Evolutionary conservation across 371 early-diverging fungal genomes (phyloP).

Genomic region (Haplosporangium sp.): DNA sequence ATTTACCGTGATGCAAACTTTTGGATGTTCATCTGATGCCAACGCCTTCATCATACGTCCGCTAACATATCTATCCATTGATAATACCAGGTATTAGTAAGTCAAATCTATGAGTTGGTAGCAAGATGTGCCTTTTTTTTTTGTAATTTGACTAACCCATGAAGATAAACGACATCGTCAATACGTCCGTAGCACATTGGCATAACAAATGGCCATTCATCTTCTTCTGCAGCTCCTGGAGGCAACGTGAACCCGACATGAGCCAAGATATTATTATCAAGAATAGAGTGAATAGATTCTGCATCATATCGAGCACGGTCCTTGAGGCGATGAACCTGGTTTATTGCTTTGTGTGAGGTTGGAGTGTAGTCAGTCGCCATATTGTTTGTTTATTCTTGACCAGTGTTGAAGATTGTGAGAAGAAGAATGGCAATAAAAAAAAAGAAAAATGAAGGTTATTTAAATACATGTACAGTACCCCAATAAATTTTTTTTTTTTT

Average conservation of each 20-base stretch:
- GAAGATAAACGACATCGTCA: constrained; percentile 57
- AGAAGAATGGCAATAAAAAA: background rate
- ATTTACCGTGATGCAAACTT: constrained; percentile 57
- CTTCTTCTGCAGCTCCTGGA: constrained; percentile 52
- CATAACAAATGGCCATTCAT: constrained; percentile 61
- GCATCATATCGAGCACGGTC: constrained; percentile 58
- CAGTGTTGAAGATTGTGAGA: background rate
- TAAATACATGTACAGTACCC: too few species aligned
- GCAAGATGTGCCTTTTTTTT: too few species aligned
- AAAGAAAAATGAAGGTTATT: background rate
- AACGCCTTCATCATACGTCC: constrained; percentile 60
- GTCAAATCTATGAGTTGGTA: too few species aligned
- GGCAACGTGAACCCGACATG: constrained; percentile 61
- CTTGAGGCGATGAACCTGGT: constrained; percentile 44
- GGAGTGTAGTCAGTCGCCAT: constrained; percentile 30
- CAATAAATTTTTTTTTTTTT: background rate
- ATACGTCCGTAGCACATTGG: constrained; percentile 61
- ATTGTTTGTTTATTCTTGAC: background rate
- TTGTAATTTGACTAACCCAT: constrained; percentile 39
- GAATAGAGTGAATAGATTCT: constrained; percentile 43
- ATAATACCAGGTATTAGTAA: too few species aligned
- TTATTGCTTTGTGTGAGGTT: constrained; percentile 48
- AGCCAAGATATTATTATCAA: constrained; percentile 56
- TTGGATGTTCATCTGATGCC: constrained; percentile 30
- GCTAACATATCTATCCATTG: constrained; percentile 42